A percentile compares a stretch with the other conserved stretches of the same genome.
These are phyloP conservation scores for Kwoniella shivajii DNA, from an alignment of 1,284 basidiomycete genomes.

Conservation along the genomic window DNA sequence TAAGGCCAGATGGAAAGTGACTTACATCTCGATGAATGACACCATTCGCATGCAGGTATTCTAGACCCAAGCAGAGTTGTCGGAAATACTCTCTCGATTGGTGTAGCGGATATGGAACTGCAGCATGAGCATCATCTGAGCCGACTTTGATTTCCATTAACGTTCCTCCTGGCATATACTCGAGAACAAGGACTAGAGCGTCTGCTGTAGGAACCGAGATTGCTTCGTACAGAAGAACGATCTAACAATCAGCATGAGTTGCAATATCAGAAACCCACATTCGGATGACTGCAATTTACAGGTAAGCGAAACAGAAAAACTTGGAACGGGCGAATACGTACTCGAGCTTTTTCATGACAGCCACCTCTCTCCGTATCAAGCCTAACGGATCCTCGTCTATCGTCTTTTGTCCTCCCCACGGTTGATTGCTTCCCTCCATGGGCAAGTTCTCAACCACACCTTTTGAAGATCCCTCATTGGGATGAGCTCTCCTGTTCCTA, in stretches of 20 bases:
- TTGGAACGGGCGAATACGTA: constrained; percentile 28
- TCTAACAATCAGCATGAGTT: constrained; percentile 48
- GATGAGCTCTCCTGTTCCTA: constrained; percentile 7
- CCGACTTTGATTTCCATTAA: constrained; percentile 56
- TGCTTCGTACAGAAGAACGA: constrained; percentile 61
- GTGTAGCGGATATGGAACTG: constrained; percentile 38
- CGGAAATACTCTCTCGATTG: constrained; percentile 57
- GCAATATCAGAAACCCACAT: constrained; percentile 35
- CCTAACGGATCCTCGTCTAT: constrained; percentile 46
- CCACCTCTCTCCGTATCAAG: constrained; percentile 54
- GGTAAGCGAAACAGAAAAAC: constrained; percentile 11
- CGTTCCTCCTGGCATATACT: constrained; percentile 58
- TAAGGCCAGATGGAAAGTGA: neutral
- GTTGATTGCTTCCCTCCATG: constrained; percentile 9
- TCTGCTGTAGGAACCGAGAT: constrained; percentile 60
- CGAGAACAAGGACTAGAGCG: constrained; percentile 59
- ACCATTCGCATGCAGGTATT: constrained; percentile 61
- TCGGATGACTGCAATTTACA: constrained; percentile 44
- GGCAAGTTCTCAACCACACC: neutral
- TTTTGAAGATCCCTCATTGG: neutral
- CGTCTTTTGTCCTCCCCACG: constrained; percentile 18
- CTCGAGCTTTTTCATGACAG: constrained; percentile 57
- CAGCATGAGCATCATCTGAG: constrained; percentile 43
- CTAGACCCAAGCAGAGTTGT: constrained; percentile 59
- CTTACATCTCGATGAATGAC: constrained; percentile 58